phyloP scores from a whole-genome alignment of 2,329 filamentous ascomycete genomes.

The Scolecobasidium constrictum region DNA sequence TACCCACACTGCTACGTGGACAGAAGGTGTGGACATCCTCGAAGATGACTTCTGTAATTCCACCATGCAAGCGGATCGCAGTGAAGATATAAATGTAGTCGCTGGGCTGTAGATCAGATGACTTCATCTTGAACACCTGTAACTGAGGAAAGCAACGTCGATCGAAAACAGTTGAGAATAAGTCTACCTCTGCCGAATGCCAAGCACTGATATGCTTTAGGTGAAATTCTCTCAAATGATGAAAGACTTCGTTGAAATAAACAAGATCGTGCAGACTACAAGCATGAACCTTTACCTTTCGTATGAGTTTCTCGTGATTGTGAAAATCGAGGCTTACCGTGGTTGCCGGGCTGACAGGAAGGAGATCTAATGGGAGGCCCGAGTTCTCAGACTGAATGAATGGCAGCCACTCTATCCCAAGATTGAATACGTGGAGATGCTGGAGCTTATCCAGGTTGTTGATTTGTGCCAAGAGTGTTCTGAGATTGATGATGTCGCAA shows the following conservation, averaged over 20 bases:
- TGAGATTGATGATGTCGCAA: background rate
- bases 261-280: background rate
- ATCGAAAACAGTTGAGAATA: background rate
- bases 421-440: background rate
- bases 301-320: too few species aligned
- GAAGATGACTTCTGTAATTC: background rate
- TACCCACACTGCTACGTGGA: background rate
- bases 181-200: background rate
- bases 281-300: too few species aligned
- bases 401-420: background rate
- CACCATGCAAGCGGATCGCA: background rate
- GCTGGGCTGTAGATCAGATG: background rate
- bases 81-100: background rate
- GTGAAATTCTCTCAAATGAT: background rate
- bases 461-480: background rate
- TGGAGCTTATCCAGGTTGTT: background rate
- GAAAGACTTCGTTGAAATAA: background rate
- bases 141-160: background rate
- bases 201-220: background rate
- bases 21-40: background rate
- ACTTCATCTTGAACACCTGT: background rate
- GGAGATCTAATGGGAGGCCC: background rate
- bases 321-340: background rate
- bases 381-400: background rate
- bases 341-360: background rate